Evolutionary conservation across 1,284 basidiomycete genomes (phyloP).

Genomic region (Cryptococcus wingfieldii): DNA sequence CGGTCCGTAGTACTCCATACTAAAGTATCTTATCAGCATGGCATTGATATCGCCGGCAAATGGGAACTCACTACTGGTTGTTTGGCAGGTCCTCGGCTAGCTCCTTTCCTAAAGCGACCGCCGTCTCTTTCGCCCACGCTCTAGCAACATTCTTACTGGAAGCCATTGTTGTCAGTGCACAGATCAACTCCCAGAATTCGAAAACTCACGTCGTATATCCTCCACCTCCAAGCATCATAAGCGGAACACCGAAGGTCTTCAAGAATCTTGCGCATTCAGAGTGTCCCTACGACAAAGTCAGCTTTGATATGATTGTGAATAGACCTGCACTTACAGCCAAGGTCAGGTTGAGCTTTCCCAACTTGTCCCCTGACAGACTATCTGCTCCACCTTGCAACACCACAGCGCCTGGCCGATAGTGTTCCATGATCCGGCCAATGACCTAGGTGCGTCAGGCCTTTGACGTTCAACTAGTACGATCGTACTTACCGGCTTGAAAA

Average conservation of each 20-base stretch:
- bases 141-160: constrained; percentile 78
- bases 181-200: background rate
- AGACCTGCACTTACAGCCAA: constrained; percentile 52
- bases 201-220: constrained; percentile 68
- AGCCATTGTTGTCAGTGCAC: background rate
- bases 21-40: constrained; percentile 3
- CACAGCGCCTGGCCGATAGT: constrained; percentile 81
- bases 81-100: constrained; percentile 82
- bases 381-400: constrained; percentile 94
- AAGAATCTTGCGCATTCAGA: constrained; percentile 85
- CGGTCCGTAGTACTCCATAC: constrained; percentile 94
- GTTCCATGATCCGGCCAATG: constrained; percentile 79
- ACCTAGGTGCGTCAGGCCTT: constrained; percentile 55
- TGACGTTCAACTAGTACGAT: background rate
- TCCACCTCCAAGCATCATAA: constrained; percentile 89
- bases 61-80: constrained; percentile 67
- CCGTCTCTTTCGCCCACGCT: constrained; percentile 95
- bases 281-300: constrained; percentile 54
- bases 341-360: constrained; percentile 92
- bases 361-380: constrained; percentile 88
- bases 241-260: constrained; percentile 74
- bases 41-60: background rate
- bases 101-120: constrained; percentile 80
- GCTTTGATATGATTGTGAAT: background rate
- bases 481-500: constrained; percentile 77